These are phyloP conservation scores for Aspergillus fructus DNA, from an alignment of 2,329 filamentous ascomycete species.

Conservation along the genomic window DNA sequence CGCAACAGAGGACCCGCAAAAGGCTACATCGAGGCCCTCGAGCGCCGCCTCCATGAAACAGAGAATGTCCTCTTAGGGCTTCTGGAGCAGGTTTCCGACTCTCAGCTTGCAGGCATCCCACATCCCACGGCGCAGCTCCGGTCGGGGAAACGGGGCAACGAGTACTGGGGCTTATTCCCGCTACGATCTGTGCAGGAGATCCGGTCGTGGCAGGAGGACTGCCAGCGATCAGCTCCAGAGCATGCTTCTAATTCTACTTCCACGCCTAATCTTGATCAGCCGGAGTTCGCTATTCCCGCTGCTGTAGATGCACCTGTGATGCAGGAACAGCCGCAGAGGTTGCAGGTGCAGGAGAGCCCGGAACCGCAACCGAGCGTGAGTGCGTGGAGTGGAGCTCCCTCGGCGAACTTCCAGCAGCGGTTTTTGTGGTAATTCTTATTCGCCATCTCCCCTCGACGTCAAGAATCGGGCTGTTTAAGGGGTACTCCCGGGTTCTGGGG, in stretches of 20 bases:
- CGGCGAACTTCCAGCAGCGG: slow-evolving; percentile 30
- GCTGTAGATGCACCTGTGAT: neutral
- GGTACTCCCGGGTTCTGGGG: slow-evolving; percentile 3
- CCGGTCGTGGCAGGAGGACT: slow-evolving; percentile 37
- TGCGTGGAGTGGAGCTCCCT: slow-evolving; percentile 31
- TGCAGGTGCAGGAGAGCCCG: neutral
- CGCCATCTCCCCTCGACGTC: neutral
- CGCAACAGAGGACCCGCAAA: slow-evolving; percentile 47
- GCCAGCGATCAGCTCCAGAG: slow-evolving; percentile 4
- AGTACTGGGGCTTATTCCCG: slow-evolving; percentile 41
- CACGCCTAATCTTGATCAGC: neutral
- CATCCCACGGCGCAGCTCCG: slow-evolving; percentile 13
- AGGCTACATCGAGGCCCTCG: slow-evolving; percentile 47
- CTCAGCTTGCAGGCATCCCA: slow-evolving; percentile 27
- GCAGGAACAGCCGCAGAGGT: neutral
- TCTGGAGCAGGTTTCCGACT: slow-evolving; percentile 32
- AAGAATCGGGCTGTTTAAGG: neutral
- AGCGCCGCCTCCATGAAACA: slow-evolving; percentile 44
- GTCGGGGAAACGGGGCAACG: slow-evolving; percentile 32
- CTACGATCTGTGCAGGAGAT: slow-evolving; percentile 34
- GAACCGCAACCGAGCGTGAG: slow-evolving; percentile 17
- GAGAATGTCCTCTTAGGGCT: slow-evolving; percentile 41
- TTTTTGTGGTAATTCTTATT: slow-evolving; percentile 31
- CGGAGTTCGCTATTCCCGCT: neutral
- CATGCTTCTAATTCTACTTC: neutral